Evolutionary conservation across 768 basidiomycete genomes (phyloP), one percentile per base, ranked within the genome.

Genomic region (Suillus paluster): DNA sequence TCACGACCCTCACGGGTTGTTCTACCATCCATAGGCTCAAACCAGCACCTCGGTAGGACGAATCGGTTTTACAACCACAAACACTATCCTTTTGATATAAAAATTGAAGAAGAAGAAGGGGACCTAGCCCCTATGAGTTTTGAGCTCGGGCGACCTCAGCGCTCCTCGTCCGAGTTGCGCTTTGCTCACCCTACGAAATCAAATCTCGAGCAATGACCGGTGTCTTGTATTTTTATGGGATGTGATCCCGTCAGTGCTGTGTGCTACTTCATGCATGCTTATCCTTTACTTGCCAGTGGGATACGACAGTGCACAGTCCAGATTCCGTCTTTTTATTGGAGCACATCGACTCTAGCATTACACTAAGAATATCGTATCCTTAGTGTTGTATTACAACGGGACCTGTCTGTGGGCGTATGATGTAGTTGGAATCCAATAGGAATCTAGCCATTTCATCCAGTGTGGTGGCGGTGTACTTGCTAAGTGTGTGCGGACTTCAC

Each of bases 1-100:
- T 25, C 61, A 34, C 21, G 61, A 46, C 44, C 50, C 12, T 48
- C 61, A 30, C 27, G 34, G 42, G 54, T 38, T 41, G 56, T 60
- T 17, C 19, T 59, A 39, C 39, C 59, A 19, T 25, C 62, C 9
- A 11, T 21, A 17, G 15, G 33, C n/a, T 19, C 61, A 17, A 33
- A 25, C 9, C 44, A 39, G 3, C 61, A 27, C 12, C 9, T 53
- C 9, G 36, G 39, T 39, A 60, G 62, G 21, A 27, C 8, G 7
- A 39, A 36, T 14, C 36, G 59, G 17, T 61, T 25, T 17, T 59
- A 60, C 6, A 23, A 33, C 27, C 58, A 52, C 33, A 25, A 36
- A n/a, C 34, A 46, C 19, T 55, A 39, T 38, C 52, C 53, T 19
- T 27, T n/a, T 6, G 50, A 49, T 17, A n/a, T 19, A 6, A 63